Percentiles rank a stretch among this genome's conserved stretches.
These are phyloP conservation scores for Cordyceps javanica DNA, from an alignment of 2,329 filamentous ascomycete genomes.

Conservation along the genomic window DNA sequence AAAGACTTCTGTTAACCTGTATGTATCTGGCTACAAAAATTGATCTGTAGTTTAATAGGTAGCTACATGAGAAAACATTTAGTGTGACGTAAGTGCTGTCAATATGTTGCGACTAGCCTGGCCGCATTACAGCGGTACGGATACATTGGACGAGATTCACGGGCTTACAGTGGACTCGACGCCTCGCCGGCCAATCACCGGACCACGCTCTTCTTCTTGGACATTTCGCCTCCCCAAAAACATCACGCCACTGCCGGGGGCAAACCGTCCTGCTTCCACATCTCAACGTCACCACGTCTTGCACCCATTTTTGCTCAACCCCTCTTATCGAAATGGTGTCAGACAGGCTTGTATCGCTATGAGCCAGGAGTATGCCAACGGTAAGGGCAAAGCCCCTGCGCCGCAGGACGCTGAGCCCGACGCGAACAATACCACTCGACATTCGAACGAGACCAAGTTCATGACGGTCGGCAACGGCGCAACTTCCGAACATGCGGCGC, in stretches of 20 bases:
- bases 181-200: conserved; percentile 10
- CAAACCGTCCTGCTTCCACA: neutral
- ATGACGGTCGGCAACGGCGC: conserved; percentile 84
- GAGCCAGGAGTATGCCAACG: conserved; percentile 54
- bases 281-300: neutral
- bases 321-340: neutral
- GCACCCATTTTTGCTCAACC: neutral
- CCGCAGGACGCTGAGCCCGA: conserved; percentile 24
- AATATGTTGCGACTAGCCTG: too few species aligned
- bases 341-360: conserved; percentile 33
- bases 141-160: neutral
- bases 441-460: conserved; percentile 53
- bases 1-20: too few species aligned
- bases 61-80: too few species aligned
- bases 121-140: too few species aligned
- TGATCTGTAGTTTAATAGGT: too few species aligned
- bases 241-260: conserved; percentile 11
- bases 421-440: conserved; percentile 22
- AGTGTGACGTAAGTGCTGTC: too few species aligned
- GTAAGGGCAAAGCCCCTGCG: conserved; percentile 46
- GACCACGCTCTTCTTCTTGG: neutral
- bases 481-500: conserved; percentile 73
- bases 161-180: conserved; percentile 1
- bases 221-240: conserved; percentile 10
- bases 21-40: too few species aligned